Base-by-base conservation (phyloP, 805 yeast species). In the Ogataea ramenticola region DNA sequence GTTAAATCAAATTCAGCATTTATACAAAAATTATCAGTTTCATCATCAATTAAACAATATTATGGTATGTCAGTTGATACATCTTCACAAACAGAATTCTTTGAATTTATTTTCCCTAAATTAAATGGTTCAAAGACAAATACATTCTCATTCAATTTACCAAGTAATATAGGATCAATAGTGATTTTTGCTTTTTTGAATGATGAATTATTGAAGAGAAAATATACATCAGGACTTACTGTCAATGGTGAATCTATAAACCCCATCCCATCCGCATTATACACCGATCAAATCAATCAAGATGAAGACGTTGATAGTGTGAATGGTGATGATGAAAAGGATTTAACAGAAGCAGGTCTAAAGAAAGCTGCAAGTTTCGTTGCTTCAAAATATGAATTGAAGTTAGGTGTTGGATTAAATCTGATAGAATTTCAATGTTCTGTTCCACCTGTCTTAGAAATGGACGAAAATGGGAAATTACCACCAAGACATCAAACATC, bases 351-450 rank as follows among this genome's bases (percentile, higher is more conserved):
- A 15, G 29, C 17, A 14, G 32, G 39, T 9, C 7, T 29, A 4
- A 29, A 46, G 15, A 36, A 43, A 43, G 50, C 26, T 54, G 55
- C 36, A 53, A 50, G 44, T 46, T 54, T 49, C 47, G 56, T 49
- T 46, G 61, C 65, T 48, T 46, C 67, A 58, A 64, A 66, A 45
- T 74, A 66, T 51, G 80, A 74, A 47, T 48, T 73, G 44, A 73
- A 69, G 48, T 56, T 75, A 30, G 70, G 72, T 17, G 50, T 62
- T 39, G 80, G 80, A 1, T 58, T 75, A 50, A 75, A 73, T 46
- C 55, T 67, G 43, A 56, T 74, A 33, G 71, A 66, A 32, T 70
- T 68, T 42, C 62, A 61, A 39, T 60, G 67, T 40, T 50, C 60
- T 6, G 63, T 68, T 14, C 61, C 65, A 20, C 62, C 63, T 1